Evolutionary conservation across 495 filamentous ascomycete genomes (phyloP).

Genomic region (Pseudoneurospora amorphoporcata): DNA sequence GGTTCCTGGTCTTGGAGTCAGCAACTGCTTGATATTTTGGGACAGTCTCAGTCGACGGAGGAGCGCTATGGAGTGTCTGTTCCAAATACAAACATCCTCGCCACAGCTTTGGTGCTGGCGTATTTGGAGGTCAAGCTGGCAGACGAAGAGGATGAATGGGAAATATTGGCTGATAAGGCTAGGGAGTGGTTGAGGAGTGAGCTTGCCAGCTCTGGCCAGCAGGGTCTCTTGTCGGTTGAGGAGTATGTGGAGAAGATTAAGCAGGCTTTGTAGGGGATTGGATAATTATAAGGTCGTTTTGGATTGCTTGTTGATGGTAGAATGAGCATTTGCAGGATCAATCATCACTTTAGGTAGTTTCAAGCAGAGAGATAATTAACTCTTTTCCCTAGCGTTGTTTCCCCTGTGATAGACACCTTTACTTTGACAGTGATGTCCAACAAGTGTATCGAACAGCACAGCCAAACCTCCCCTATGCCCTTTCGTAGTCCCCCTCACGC

Average conservation of each 20-base stretch:
- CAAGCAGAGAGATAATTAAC: not conserved
- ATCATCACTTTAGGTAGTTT: not conserved
- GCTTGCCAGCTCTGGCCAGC: not conserved
- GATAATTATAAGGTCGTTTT: not conserved
- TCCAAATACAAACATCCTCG: slow-evolving; percentile 12
- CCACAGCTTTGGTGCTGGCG: slow-evolving; percentile 41
- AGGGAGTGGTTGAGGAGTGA: slow-evolving; percentile 26
- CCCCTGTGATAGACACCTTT: not conserved
- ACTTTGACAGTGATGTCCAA: not conserved
- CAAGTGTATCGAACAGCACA: not conserved
- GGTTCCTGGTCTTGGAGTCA: slow-evolving; percentile 33
- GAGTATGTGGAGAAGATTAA: slow-evolving; percentile 9
- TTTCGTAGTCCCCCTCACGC: not conserved
- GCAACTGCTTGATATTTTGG: slow-evolving; percentile 11
- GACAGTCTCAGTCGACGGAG: slow-evolving; percentile 8
- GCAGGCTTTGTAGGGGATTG: not conserved
- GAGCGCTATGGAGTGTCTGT: not conserved
- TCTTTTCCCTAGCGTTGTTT: not conserved
- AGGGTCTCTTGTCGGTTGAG: not conserved
- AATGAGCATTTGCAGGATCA: not conserved
- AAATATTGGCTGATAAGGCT: slow-evolving; percentile 44
- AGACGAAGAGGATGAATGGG: slow-evolving; percentile 40
- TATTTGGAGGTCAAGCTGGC: slow-evolving; percentile 35
- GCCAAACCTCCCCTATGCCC: not conserved
- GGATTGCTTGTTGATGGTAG: not conserved